phyloP scores from a whole-genome alignment of 2,329 filamentous ascomycete species.

The Diaporthe nobilis region DNA sequence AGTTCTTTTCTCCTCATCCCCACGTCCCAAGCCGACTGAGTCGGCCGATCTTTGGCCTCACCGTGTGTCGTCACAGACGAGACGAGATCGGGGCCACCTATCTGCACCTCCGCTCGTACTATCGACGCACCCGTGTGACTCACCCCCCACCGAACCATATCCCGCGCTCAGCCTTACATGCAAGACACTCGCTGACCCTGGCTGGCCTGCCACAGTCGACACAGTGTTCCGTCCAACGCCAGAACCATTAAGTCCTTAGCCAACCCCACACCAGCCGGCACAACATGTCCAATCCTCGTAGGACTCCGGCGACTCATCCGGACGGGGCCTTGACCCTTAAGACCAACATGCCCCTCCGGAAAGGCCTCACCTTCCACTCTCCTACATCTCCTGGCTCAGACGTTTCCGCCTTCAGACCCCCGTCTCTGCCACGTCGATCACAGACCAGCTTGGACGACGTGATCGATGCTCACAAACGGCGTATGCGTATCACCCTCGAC shows the following conservation, averaged over 20 bases:
- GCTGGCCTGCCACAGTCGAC: conserved; percentile 35
- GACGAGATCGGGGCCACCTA: conserved; percentile 19
- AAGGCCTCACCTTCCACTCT: conserved; percentile 78
- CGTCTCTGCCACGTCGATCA: conserved; percentile 73
- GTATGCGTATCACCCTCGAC: conserved; percentile 76
- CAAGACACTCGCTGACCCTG: conserved; percentile 41
- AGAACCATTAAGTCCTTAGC: conserved; percentile 41
- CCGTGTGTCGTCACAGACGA: conserved; percentile 40
- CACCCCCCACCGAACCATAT: conserved; percentile 35
- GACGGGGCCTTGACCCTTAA: conserved; percentile 63
- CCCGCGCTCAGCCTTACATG: conserved; percentile 42
- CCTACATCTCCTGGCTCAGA: conserved; percentile 55
- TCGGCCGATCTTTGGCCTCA: conserved; percentile 42
- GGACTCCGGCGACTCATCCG: conserved; percentile 60
- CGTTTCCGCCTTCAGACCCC: conserved; percentile 62
- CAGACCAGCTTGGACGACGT: conserved; percentile 81
- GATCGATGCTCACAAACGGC: conserved; percentile 77
- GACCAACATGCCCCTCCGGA: conserved; percentile 73
- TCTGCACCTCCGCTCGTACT: conserved; percentile 25
- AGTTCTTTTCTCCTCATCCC: conserved; percentile 26
- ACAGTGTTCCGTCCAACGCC: conserved; percentile 35
- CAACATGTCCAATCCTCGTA: conserved; percentile 56
- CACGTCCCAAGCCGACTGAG: conserved; percentile 35
- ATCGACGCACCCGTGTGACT: conserved; percentile 39
- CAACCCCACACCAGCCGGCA: conserved; percentile 46